Evolutionary conservation across 2,329 filamentous ascomycete genomes (phyloP).

Genomic region (Didymella exigua): DNA sequence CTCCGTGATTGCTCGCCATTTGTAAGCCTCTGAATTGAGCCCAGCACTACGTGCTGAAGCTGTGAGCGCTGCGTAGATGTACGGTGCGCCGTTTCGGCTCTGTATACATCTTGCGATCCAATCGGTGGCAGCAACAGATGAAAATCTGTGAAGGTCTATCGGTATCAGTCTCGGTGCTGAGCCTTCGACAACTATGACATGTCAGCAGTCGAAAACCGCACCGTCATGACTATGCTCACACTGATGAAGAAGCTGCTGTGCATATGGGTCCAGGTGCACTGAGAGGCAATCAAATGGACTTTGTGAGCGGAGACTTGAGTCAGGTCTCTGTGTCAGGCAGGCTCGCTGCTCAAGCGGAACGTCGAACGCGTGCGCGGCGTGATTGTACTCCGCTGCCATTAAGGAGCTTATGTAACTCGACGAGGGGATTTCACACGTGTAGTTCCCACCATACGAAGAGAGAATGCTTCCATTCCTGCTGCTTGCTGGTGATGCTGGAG

Average conservation of each 20-base stretch:
- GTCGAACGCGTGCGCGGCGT: conserved; percentile 19
- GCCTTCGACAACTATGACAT: conserved; percentile 28
- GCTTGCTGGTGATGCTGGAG: conserved; percentile 25
- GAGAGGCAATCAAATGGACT: conserved; percentile 34
- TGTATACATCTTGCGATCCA: conserved; percentile 36
- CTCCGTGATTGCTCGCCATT: conserved; percentile 34
- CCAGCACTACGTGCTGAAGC: conserved; percentile 24
- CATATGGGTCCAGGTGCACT: conserved; percentile 28
- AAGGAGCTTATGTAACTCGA: conserved; percentile 25
- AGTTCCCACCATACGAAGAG: conserved; percentile 17
- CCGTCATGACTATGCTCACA: conserved; percentile 27
- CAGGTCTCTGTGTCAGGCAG: conserved; percentile 13
- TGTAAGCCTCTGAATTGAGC: conserved; percentile 35
- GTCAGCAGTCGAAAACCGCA: neutral
- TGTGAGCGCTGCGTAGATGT: conserved; percentile 39
- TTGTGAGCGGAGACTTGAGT: conserved; percentile 23
- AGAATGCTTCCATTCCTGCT: conserved; percentile 22
- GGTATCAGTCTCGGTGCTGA: conserved; percentile 34
- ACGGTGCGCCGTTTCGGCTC: conserved; percentile 34
- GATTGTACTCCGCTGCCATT: conserved; percentile 17
- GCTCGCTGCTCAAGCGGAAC: conserved; percentile 7
- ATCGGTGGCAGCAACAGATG: conserved; percentile 24
- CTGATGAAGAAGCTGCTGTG: conserved; percentile 31
- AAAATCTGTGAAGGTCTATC: conserved; percentile 32
- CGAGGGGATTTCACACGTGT: conserved; percentile 21